Conservation (phyloP, 148 eudicot genomes). For the Chenopodium formosanum region DNA sequence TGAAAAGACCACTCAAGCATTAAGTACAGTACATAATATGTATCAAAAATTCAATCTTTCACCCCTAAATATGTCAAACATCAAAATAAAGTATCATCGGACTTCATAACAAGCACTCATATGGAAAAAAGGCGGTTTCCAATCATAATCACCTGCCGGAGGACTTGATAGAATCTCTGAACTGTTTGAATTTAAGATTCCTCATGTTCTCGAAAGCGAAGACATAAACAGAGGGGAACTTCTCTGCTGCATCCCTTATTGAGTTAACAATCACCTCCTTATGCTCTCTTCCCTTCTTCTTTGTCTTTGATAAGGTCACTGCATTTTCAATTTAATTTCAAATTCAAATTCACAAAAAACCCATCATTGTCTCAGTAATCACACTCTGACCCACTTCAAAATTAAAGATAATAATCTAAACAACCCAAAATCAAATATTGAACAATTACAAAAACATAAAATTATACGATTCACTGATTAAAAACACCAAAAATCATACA, state of each 20-base stretch:
- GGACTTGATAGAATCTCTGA: constrained; percentile 75
- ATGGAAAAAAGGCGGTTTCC: neutral
- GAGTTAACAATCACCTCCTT: constrained; percentile 65
- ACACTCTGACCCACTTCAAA: neutral
- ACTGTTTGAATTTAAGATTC: constrained; percentile 87
- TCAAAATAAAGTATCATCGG: neutral
- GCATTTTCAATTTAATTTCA: constrained; percentile 15
- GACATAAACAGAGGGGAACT: constrained; percentile 60
- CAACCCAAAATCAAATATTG: neutral
- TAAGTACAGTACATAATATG: too few species aligned
- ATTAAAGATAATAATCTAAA: neutral
- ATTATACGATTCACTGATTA: too few species aligned
- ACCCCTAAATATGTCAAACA: neutral
- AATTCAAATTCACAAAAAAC: constrained; percentile 3
- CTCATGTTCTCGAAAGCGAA: constrained; percentile 87
- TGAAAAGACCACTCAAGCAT: neutral
- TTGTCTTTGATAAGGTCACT: constrained; percentile 92
- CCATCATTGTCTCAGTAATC: neutral
- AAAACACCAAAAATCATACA: neutral
- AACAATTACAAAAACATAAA: neutral
- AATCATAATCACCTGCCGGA: constrained; percentile 53
- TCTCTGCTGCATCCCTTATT: constrained; percentile 71
- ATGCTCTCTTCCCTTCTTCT: constrained; percentile 87
- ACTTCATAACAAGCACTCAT: neutral
- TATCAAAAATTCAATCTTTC: neutral